Base-by-base conservation (phyloP, 305 asterid genomes). In the Withania somnifera region DNA sequence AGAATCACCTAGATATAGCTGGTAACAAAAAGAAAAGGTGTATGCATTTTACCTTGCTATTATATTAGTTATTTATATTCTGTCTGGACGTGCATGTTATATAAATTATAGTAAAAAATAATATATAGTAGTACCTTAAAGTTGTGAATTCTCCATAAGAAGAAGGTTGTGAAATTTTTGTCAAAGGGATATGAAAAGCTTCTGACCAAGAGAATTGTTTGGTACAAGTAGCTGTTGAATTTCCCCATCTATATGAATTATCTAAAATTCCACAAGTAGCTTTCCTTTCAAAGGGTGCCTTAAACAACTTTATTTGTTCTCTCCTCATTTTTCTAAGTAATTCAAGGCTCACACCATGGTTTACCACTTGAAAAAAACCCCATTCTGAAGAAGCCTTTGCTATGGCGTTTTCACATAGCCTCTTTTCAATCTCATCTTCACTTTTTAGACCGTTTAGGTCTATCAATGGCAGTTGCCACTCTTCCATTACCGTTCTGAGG, bases 331-430 rank as follows among this genome's bases (percentile, higher is more conserved):
- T 63, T 58, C 17, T 42, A 1, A 92, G 68, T 2, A 94, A 85
- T 11, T 88, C 60, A 14, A 79, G 87, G 71, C 88, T 84, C 15
- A 94, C 86, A 13, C 96, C 98, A 64, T 92, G 98, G 71, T 94
- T 94, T 64, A 92, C 91, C 1, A 92, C 91, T 78, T 91, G 97
- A 79, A 92, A 94, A 81, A 94, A 94, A 0, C 98, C 98, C 97
- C 98, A 94, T 20, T 92, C 93, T 0, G 92, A 86, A 6, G 97
- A 89, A 32, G 94, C 95, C 0, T 68, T 86, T 0, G 38, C 88
- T 2, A 93, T 93, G 11, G 85, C 81, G 0, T 28, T 64, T 3
- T 81, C 83, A 15, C 93, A 91, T 42, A 79, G 81, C 0, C 67
- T 80, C 78, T 88, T 88, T 51, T 82, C 87, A 0, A 22, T 67